Evolutionary conservation across 2,329 filamentous ascomycete species (phyloP).

Genomic region (Claviceps sp.): DNA sequence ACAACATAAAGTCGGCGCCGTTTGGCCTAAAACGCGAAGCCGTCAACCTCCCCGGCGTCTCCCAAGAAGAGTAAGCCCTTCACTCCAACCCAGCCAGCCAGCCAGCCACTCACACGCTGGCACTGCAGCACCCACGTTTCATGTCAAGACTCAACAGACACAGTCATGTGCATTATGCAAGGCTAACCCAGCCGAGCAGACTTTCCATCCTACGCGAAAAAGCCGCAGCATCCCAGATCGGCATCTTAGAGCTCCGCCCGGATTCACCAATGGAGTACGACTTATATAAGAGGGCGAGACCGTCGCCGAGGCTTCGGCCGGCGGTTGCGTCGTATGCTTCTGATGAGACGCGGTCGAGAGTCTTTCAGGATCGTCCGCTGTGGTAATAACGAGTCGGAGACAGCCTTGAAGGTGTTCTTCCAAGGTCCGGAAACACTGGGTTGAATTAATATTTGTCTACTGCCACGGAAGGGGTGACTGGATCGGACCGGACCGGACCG

Average conservation of each 20-base stretch:
- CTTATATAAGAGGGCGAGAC: conserved; percentile 6
- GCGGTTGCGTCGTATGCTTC: not conserved
- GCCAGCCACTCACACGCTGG: too few species aligned
- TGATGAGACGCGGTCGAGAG: not conserved
- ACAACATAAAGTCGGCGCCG: conserved; percentile 34
- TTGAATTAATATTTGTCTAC: too few species aligned
- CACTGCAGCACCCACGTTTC: too few species aligned
- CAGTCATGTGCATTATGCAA: too few species aligned
- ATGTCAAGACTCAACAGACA: too few species aligned
- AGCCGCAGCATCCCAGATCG: conserved; percentile 34
- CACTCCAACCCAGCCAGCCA: not conserved
- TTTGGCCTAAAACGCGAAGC: conserved; percentile 44
- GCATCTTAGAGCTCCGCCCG: conserved; percentile 23
- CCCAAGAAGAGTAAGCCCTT: conserved; percentile 41
- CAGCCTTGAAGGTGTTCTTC: too few species aligned
- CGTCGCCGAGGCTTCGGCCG: conserved; percentile 4
- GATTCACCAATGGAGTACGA: conserved; percentile 3
- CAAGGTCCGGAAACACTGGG: too few species aligned
- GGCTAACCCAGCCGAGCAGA: conserved; percentile 16
- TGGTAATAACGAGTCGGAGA: not conserved
- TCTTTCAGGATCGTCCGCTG: not conserved
- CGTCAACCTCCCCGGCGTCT: conserved; percentile 39
- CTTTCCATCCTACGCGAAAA: conserved; percentile 38
- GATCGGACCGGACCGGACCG: too few species aligned
- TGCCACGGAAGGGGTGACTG: too few species aligned